Percentiles rank a stretch among this genome's conserved stretches.
Evolutionary conservation across 805 yeast genomes (phyloP).

Genomic region (Pichia cephalocereana): DNA sequence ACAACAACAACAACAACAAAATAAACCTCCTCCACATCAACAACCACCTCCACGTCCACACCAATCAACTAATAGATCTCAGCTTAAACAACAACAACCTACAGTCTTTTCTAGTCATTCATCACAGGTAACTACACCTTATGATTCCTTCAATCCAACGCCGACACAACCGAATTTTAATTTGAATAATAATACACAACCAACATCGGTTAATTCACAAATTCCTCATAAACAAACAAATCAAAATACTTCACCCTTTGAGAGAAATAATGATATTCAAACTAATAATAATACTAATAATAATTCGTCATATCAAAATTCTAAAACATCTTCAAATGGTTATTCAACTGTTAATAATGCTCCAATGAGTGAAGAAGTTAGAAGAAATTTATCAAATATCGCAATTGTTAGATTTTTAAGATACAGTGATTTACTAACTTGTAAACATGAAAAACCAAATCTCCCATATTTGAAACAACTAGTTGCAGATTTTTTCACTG

Average conservation of each 20-base stretch:
- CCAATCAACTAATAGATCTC: neutral
- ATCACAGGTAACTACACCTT: conserved; percentile 5
- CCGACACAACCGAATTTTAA: neutral
- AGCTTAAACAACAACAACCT: neutral
- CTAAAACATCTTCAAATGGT: neutral
- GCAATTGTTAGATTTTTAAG: conserved; percentile 44
- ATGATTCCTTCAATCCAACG: neutral
- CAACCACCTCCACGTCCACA: neutral
- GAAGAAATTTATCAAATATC: conserved; percentile 32
- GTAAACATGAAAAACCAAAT: conserved; percentile 30
- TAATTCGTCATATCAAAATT: neutral
- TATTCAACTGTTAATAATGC: neutral
- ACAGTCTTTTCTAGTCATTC: conserved; percentile 1
- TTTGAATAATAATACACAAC: neutral
- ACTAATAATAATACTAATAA: no score
- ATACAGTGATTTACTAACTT: conserved; percentile 34
- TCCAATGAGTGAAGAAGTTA: conserved; percentile 15
- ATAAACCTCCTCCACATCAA: neutral
- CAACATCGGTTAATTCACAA: conserved; percentile 7
- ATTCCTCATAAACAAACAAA: conserved; percentile 12
- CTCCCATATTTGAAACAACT: conserved; percentile 42
- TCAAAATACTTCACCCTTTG: no score
- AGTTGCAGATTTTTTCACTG: conserved; percentile 43
- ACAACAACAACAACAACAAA: neutral
- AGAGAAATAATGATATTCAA: neutral